Percentiles rank a stretch among this genome's conserved stretches.
These are phyloP conservation scores for Aquilaria yunnanensis DNA, from an alignment of 345 rosid genomes.

Conservation along the genomic window DNA sequence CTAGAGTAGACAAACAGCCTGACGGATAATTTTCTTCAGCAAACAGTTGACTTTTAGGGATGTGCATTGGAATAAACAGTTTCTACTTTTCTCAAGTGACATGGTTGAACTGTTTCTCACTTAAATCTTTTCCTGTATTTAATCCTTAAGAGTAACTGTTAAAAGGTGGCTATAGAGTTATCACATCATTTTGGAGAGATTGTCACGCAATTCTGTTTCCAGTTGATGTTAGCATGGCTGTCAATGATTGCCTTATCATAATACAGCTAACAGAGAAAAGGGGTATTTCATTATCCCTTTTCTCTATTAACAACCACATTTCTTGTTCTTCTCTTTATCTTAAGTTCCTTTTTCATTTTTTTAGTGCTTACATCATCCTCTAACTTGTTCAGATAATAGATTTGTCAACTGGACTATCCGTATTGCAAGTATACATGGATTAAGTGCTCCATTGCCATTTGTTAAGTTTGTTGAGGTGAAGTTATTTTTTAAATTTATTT, in stretches of 20 bases:
- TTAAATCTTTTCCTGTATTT: too few species aligned
- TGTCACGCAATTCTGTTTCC: too few species aligned
- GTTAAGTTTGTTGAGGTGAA: slow-evolving; percentile 73
- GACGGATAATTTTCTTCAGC: too few species aligned
- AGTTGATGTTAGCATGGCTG: neutral
- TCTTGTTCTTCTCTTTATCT: neutral
- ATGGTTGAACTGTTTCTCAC: too few species aligned
- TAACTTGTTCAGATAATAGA: slow-evolving; percentile 47
- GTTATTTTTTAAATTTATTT: slow-evolving; percentile 7
- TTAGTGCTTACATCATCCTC: slow-evolving; percentile 17
- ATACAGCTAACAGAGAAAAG: neutral
- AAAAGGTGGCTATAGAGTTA: too few species aligned
- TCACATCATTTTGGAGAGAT: too few species aligned
- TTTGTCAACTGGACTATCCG: slow-evolving; percentile 80
- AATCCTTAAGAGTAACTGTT: too few species aligned
- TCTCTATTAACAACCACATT: neutral
- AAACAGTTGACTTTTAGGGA: too few species aligned
- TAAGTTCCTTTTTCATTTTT: neutral
- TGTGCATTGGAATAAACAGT: too few species aligned
- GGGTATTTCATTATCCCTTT: too few species aligned
- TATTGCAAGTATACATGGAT: slow-evolving; percentile 71
- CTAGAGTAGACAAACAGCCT: too few species aligned
- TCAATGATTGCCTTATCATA: neutral
- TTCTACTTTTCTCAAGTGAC: too few species aligned
- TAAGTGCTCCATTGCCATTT: slow-evolving; percentile 65